phyloP scores from a whole-genome alignment of 306 rosid genomes.

The Vigna unguiculata region DNA sequence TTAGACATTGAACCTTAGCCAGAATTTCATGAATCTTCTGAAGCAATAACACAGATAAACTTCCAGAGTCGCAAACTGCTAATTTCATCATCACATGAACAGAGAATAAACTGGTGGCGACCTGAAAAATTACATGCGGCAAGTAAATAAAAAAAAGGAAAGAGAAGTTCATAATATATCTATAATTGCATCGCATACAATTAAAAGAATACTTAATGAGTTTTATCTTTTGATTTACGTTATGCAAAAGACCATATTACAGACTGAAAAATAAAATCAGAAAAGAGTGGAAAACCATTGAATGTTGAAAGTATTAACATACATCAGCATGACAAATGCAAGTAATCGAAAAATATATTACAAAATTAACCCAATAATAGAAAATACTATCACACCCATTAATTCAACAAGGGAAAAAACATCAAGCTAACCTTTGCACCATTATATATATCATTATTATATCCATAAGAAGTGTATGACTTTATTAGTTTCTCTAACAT shows the following conservation, averaged over 20 bases:
- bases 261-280: constrained; percentile 35
- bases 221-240: constrained; percentile 16
- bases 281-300: constrained; percentile 13
- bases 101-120: constrained; percentile 72
- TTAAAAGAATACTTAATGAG: constrained; percentile 18
- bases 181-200: constrained; percentile 26
- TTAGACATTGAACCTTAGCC: constrained; percentile 61
- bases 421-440: constrained; percentile 70
- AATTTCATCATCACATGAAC: constrained; percentile 81
- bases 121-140: constrained; percentile 60
- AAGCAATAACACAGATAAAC: constrained; percentile 75
- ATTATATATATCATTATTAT: constrained; percentile 55
- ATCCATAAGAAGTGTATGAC: constrained; percentile 59
- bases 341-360: constrained; percentile 5
- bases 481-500: constrained; percentile 72
- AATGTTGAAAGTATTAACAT: constrained; percentile 31
- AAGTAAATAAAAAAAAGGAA: not conserved
- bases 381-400: not conserved
- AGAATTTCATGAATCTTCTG: constrained; percentile 68
- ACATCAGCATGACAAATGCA: constrained; percentile 2
- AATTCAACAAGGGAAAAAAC: constrained; percentile 22
- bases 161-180: constrained; percentile 29
- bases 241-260: not conserved
- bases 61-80: constrained; percentile 67
- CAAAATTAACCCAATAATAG: constrained; percentile 30